These are phyloP conservation scores for Penicillium nucicola DNA, from an alignment of 495 filamentous ascomycete genomes.

Conservation along the genomic window DNA sequence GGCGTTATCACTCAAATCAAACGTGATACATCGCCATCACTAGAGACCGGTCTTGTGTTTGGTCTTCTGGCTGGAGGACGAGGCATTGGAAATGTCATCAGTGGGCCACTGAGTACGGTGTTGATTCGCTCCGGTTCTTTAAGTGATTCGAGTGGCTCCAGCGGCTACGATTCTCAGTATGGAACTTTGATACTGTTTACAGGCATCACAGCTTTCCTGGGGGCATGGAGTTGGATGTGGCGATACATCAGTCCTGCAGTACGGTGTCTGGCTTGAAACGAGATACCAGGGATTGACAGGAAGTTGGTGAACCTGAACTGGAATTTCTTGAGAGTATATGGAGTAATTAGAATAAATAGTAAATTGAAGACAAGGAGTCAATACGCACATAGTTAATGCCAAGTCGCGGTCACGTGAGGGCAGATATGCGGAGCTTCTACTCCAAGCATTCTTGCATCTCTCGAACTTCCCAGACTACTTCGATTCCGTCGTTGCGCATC, in stretches of 20 bases:
- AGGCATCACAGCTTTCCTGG: constrained; percentile 37
- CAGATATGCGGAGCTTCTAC: constrained; percentile 9
- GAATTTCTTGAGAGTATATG: too few species aligned
- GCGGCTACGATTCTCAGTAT: constrained; percentile 39
- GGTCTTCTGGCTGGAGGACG: constrained; percentile 60
- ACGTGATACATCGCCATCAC: constrained; percentile 32
- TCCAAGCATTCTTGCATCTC: constrained; percentile 4
- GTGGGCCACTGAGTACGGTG: constrained; percentile 57
- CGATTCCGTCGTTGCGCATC: constrained; percentile 8
- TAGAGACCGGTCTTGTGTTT: constrained; percentile 60
- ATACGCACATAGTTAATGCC: background rate
- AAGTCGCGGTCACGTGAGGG: constrained; percentile 1
- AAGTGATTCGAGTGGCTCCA: constrained; percentile 9
- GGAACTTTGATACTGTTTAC: constrained; percentile 47
- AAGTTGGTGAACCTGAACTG: too few species aligned
- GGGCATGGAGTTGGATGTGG: constrained; percentile 38
- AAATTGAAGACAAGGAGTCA: too few species aligned
- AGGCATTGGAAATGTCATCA: constrained; percentile 63
- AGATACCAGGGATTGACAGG: background rate
- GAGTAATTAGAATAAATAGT: too few species aligned
- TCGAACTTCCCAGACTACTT: background rate
- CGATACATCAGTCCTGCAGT: constrained; percentile 17
- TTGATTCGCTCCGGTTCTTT: constrained; percentile 41
- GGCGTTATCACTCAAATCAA: constrained; percentile 59
- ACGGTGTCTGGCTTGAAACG: constrained; percentile 1